Base-by-base conservation (phyloP, 2,329 filamentous ascomycete genomes). In the Curvularia verruculosa region DNA sequence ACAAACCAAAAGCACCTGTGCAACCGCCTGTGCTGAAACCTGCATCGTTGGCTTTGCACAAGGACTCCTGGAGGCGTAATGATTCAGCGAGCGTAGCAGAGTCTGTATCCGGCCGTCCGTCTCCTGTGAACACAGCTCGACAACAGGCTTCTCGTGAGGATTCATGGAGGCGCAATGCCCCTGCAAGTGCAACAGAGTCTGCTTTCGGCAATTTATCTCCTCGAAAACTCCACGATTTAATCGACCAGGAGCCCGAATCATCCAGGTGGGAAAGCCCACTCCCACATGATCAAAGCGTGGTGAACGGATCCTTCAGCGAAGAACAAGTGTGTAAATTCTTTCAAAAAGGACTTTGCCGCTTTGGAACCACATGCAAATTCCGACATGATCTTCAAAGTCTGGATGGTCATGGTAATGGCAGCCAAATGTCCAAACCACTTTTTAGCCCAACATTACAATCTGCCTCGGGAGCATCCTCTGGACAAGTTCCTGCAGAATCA, bases 271-370 rank as follows among this genome's bases (percentile, higher is more conserved):
- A 54, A 29, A 54, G 40, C 5, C 57, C 51, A 19, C 39, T 55
- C 0, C 21, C 53, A 18, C 34, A 34, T 7, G 50, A 47, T 19
- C 40, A 41, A 39, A 52, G 37, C 29, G 44, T 21, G 4, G 24
- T 15, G 8, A 34, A 8, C 1, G 31, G 41, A 1, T 24, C 51
- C 1, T 12, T 19, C 10, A 59, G 49, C 5, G 15, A 45, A 21
- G 34, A 26, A 5, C 19, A 7, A 3, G 53, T 49, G 3, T 72
- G 70, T 61, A 67, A 55, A 26, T 70, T 65, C 50, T 70, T 69
- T 37, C 61, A 63, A 52, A 71, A 69, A 58, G 67, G 67, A 13
- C 58, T 56, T 36, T 72, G 70, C 44, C 64, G 60, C 15, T 67
- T 52, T 46, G 68, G 66, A 21, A 59, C 58, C 12, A 64, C 65